Base-by-base conservation (phyloP, 345 rosid genomes). In the Gossypium raimondii region DNA sequence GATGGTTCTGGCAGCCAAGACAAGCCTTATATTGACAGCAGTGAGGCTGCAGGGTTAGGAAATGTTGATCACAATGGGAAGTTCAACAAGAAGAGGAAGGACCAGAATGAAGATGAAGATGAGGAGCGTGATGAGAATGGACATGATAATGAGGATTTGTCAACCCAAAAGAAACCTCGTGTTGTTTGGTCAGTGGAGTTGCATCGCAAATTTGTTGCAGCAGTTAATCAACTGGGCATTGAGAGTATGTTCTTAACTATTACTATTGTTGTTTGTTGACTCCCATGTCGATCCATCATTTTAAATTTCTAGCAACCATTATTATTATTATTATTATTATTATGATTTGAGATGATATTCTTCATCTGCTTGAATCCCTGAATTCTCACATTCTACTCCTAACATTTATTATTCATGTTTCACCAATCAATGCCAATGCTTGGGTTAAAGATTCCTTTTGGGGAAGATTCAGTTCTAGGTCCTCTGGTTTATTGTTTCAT, bases 121-220 rank as follows among this genome's bases (percentile, higher is more conserved):
- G 96, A 84, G 53, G 92, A 87, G 47, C 78, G 47, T 43, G 92
- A 89, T 47, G 98, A 82, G 34, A 75, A 79, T 76, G 85, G 70
- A 50, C 52, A 72, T 43, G 86, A 88, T 10, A 81, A 81, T 34
- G 94, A 87, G 58, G 94, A 90, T 51, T 81, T 87, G 65, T 87
- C 91, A 11, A 76, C 84, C 45, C 93, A 86, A 72, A 95, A 95
- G 87, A 91, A 88, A 83, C 87, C 98, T 73, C 88, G 97, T 63
- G 91, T 91, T 74, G 89, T 87, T 55, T 95, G 99, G 99, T 87
- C 97, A 11, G 81, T 61, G 0, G 98, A 93, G 65, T 78, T 92
- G 73, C 98, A 95, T 77, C 79, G 78, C 76, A 93, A 93, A 73
- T 95, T 95, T 86, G 79, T 91, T 14, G 78, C 78, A 0, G 96